Base-by-base conservation (phyloP, 2,329 filamentous ascomycete genomes). In the Chalara sp. region DNA sequence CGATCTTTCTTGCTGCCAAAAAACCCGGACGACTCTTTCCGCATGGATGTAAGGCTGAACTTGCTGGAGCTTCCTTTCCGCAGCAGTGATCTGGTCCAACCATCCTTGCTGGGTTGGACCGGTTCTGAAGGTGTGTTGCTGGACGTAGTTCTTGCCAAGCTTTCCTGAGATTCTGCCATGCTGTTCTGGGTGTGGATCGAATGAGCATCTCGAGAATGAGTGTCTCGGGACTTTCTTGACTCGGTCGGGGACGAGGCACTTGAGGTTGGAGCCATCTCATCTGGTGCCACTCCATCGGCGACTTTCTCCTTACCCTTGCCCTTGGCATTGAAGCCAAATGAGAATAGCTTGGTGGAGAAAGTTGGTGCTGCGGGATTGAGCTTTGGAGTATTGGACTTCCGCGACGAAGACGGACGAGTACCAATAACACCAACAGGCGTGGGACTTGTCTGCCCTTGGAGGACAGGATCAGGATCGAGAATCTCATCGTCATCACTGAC, bases 291-390 rank as follows among this genome's bases (percentile, higher is more conserved):
- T 21, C 13, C 68, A 12, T 67, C 68, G 52, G 66, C 68, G 55
- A 68, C 54, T 60, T 69, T 71, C 35, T 68, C 68, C 52, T 69
- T 71, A n/a, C 65, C 65, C 56, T 37, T 37, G 12, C 63, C 58
- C 55, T 71, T 73, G 32, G 65, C 66, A 29, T 50, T 48, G 5
- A 76, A 73, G 60, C 83, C 80, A 52, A 93, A 80, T n/a, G 35
- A 37, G 35, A 37, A 37, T 8, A n/a, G 35, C 8, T 37, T 37
- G 35, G n/a, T n/a, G 35, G 35, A 10, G 65, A 97, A 97, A 1
- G 86, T 88, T 6, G 91, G 91, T 0, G 92, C 93, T 6, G 88
- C 81, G 6, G 93, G 93, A 61, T 99, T 97, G 31, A 97, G 76
- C 59, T 78, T 76, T 44, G 81, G 61, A 68, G 83, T 72, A 40